Conservation (phyloP, 2,329 filamentous ascomycete genomes). For the Trichothecium sympodiale region DNA sequence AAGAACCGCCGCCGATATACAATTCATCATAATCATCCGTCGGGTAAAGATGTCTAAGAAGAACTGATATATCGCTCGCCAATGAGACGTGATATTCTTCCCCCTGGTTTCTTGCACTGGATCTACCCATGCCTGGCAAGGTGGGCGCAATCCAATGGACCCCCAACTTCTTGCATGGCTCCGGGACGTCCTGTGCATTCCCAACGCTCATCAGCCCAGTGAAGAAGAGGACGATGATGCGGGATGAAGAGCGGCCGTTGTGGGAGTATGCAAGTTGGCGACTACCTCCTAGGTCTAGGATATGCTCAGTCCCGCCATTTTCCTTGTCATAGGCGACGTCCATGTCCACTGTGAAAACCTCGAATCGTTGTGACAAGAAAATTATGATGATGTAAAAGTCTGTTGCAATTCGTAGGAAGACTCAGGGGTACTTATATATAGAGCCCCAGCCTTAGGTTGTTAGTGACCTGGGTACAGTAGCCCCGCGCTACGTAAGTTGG, state of each 20-base stretch:
- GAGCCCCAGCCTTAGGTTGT: no score
- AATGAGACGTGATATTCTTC: constrained; percentile 7
- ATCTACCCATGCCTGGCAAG: constrained; percentile 8
- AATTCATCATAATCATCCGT: constrained; percentile 6
- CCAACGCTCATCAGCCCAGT: constrained; percentile 11
- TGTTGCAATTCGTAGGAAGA: no score
- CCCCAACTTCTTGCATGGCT: constrained; percentile 4
- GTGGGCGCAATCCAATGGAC: constrained; percentile 11
- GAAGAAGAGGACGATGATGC: constrained; percentile 11
- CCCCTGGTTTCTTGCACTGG: constrained; percentile 4
- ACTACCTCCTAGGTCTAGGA: constrained; percentile 6
- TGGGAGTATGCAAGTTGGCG: constrained; percentile 12
- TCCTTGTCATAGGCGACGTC: constrained; percentile 4
- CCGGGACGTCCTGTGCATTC: constrained; percentile 8
- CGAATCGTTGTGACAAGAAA: no score
- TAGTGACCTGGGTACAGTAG: no score
- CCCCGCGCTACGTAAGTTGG: no score
- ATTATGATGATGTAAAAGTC: no score
- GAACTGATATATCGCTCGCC: constrained; percentile 6
- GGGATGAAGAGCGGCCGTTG: constrained; percentile 10
- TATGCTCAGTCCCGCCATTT: constrained; percentile 8
- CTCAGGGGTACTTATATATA: no score
- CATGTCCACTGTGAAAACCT: no score
- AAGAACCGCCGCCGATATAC: constrained; percentile 11
- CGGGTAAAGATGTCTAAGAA: constrained; percentile 10